A percentile compares a stretch with the other conserved stretches of the same genome.
These are phyloP conservation scores for Pseudocercospora fuligena DNA, from an alignment of 2,329 filamentous ascomycete genomes.

Conservation along the genomic window DNA sequence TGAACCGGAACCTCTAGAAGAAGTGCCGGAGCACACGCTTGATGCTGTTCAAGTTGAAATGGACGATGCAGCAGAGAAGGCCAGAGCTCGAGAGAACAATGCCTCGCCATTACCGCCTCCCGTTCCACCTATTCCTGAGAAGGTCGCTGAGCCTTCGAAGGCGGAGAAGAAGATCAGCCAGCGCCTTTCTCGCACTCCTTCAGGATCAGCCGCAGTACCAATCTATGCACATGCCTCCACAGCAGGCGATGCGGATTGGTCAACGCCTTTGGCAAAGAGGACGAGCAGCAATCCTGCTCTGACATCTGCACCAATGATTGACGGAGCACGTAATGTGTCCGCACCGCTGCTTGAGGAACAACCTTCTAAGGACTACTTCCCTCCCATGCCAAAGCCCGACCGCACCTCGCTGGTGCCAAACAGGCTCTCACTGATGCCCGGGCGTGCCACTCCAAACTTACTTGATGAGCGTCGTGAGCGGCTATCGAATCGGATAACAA, in stretches of 20 bases:
- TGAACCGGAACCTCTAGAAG: constrained; percentile 61
- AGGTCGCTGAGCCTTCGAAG: constrained; percentile 11
- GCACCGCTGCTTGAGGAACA: constrained; percentile 15
- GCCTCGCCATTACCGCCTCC: constrained; percentile 27
- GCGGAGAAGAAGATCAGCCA: constrained; percentile 13
- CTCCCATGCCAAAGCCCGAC: neutral
- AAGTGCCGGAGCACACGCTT: constrained; percentile 44
- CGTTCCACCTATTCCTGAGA: constrained; percentile 17
- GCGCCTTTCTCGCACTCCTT: constrained; percentile 16
- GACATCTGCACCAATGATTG: neutral
- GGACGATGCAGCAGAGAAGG: constrained; percentile 54
- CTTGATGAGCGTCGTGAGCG: constrained; percentile 61
- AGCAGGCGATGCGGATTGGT: constrained; percentile 27
- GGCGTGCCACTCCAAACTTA: constrained; percentile 43
- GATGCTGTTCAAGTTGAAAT: constrained; percentile 45
- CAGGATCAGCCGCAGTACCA: constrained; percentile 16
- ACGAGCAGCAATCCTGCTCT: constrained; percentile 27
- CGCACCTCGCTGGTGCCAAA: constrained; percentile 17
- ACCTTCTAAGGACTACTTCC: constrained; percentile 5
- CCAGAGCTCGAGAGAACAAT: constrained; percentile 32
- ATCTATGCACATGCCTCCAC: constrained; percentile 18
- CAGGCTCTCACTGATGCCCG: constrained; percentile 32
- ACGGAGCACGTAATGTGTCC: constrained; percentile 16
- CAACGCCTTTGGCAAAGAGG: constrained; percentile 27
- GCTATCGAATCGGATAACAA: constrained; percentile 48